phyloP scores from a whole-genome alignment of 495 filamentous ascomycete species.

The Daldinia decipiens region DNA sequence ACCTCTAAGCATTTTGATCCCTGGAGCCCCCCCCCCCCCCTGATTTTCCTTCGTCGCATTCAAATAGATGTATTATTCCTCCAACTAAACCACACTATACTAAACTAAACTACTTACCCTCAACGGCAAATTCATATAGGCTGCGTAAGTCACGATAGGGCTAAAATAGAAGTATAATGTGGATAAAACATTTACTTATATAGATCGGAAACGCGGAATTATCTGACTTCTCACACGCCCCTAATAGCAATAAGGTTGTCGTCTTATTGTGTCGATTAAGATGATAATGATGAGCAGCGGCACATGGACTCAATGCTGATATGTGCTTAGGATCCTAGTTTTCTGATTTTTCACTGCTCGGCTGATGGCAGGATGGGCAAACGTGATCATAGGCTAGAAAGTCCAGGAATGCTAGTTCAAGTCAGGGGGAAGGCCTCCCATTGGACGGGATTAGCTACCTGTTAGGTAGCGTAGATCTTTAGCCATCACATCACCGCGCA shows the following conservation, averaged over 20 bases:
- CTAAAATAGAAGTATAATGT: slow-evolving; percentile 16
- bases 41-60: neutral
- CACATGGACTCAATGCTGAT: slow-evolving; percentile 1
- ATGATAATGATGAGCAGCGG: neutral
- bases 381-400: slow-evolving; percentile 11
- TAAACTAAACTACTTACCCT: neutral
- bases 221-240: neutral
- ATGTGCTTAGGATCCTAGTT: neutral
- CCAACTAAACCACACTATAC: neutral
- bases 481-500: slow-evolving; percentile 35
- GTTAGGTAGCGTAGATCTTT: slow-evolving; percentile 31
- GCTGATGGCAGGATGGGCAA: slow-evolving; percentile 10
- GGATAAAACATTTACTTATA: slow-evolving; percentile 13
- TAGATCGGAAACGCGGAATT: slow-evolving; percentile 10
- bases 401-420: slow-evolving; percentile 12
- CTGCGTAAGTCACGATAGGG: neutral
- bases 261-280: neutral
- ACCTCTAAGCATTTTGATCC: slow-evolving; percentile 20
- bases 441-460: slow-evolving; percentile 15
- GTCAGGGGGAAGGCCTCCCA: slow-evolving; percentile 28
- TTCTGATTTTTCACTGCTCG: slow-evolving; percentile 15
- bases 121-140: neutral
- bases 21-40: slow-evolving; percentile 10
- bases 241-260: neutral
- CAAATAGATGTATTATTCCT: slow-evolving; percentile 10